Percentiles rank a stretch among this genome's conserved stretches.
Conservation (phyloP, 768 basidiomycete genomes). For the Neoboletus subvelutipes region DNA sequence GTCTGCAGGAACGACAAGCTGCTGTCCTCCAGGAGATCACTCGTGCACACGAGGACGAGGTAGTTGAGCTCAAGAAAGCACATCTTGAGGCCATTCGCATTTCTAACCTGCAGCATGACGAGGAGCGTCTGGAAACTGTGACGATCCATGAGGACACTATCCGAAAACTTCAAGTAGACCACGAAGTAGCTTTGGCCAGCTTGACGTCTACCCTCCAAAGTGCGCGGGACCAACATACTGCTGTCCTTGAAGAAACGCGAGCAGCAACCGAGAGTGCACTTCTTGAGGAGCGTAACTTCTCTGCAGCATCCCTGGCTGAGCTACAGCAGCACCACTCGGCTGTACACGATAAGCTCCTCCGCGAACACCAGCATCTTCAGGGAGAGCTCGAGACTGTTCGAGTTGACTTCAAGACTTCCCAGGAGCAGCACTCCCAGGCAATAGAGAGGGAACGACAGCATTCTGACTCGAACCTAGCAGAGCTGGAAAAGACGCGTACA, state of each 20-base stretch:
- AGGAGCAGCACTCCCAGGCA: conserved; percentile 14
- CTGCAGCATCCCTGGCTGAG: conserved; percentile 47
- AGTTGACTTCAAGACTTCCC: conserved; percentile 33
- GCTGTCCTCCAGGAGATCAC: conserved; percentile 53
- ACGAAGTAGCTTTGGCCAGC: conserved; percentile 45
- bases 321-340: conserved; percentile 48
- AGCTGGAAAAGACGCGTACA: conserved; percentile 18
- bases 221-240: conserved; percentile 35
- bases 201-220: conserved; percentile 41
- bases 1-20: conserved; percentile 56
- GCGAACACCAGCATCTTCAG: conserved; percentile 36
- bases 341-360: conserved; percentile 43
- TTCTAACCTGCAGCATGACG: conserved; percentile 32
- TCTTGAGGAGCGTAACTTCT: conserved; percentile 46
- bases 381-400: conserved; percentile 65
- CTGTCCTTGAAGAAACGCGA: conserved; percentile 38
- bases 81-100: conserved; percentile 44
- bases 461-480: conserved; percentile 20
- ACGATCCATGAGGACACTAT: conserved; percentile 45
- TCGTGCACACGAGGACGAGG: conserved; percentile 54
- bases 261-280: conserved; percentile 36
- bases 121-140: conserved; percentile 36
- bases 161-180: conserved; percentile 42
- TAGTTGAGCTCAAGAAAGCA: conserved; percentile 45
- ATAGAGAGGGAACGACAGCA: conserved; percentile 31